Evolutionary conservation across 345 rosid species (phyloP), one percentile per base, ranked within the genome.

Genomic region (Camelina neglecta): DNA sequence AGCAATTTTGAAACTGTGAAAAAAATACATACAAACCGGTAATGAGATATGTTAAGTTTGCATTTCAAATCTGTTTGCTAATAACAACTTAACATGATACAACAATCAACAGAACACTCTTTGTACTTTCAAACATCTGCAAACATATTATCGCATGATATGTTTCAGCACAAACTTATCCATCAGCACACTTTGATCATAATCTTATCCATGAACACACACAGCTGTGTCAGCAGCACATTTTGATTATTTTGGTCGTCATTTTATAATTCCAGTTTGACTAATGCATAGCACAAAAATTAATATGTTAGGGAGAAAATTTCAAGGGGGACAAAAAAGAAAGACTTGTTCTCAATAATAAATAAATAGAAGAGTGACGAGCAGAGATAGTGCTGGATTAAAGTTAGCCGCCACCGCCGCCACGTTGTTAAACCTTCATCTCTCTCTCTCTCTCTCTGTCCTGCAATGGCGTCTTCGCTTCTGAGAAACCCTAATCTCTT

Each of bases 381-480:
- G 2, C 7, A 12, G 53, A 24, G 36, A 55, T 35, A 41, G 35
- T 54, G 26, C 18, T 70, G 69, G 11, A 53, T 54, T 67, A 53
- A 53, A 44, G 3, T 10, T 26, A 38, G 60, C 50, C 61, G 41
- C 38, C 71, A 29, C 75, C 18, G 69, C 57, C 69, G 60, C 50
- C 72, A 49, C 81, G 72, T 71, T 57, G 1, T 29, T 29, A 29
- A 64, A 71, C 21, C 67, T 62, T 53, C 36, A 11, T 44, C 36
- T 74, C 15, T n/a, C 47, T 47, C 42, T 72, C 48, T 39, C 45
- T 57, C n/a, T 26, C n/a, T 26, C 5, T 26, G 8, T 39, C 61
- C 60, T 26, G 4, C 76, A 77, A 77, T 77, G 81, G 69, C 77
- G 77, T 65, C 76, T 65, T 71, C 76, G 8, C 41, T 77, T 72